Conservation (phyloP, 345 rosid genomes). For the Physaria fendleri region DNA sequence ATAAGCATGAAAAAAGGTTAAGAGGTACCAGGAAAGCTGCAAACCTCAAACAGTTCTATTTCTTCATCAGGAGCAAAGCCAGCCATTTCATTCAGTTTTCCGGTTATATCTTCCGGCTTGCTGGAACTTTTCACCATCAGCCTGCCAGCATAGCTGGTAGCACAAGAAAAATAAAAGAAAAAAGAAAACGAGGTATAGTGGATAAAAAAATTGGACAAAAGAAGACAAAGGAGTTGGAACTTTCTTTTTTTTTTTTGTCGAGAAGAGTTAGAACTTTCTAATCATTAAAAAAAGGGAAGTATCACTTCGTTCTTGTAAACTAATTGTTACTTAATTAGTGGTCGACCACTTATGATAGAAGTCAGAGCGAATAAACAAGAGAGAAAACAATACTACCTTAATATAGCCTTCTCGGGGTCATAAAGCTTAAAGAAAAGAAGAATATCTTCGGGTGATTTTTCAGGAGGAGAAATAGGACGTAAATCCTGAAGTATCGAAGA, state of each 20-base stretch:
- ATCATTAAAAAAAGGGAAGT: neutral
- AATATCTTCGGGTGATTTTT: slow-evolving; percentile 76
- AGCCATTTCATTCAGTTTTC: slow-evolving; percentile 79
- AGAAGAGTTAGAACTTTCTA: too few relatives aligned
- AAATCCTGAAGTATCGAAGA: slow-evolving; percentile 49
- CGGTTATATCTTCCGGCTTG: slow-evolving; percentile 67
- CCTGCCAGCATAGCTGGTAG: slow-evolving; percentile 62
- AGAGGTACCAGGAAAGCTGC: slow-evolving; percentile 8
- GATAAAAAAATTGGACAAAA: neutral
- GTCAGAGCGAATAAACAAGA: neutral
- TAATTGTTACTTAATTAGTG: neutral
- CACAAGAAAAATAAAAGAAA: slow-evolving; percentile 2
- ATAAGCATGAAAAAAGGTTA: neutral
- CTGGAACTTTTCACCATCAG: slow-evolving; percentile 73
- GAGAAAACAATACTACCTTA: slow-evolving; percentile 43
- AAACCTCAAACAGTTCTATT: slow-evolving; percentile 87
- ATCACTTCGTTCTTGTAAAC: neutral
- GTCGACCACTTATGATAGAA: neutral
- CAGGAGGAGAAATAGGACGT: slow-evolving; percentile 57
- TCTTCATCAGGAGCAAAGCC: slow-evolving; percentile 83
- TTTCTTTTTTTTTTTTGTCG: too few relatives aligned
- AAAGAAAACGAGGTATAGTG: slow-evolving; percentile 3
- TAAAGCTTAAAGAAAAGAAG: slow-evolving; percentile 88
- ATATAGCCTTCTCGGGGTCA: slow-evolving; percentile 66
- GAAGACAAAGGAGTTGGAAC: neutral